Percentiles rank a stretch among this genome's conserved stretches.
Evolutionary conservation across 768 basidiomycete genomes (phyloP).

Genomic region (Galerina marginata): DNA sequence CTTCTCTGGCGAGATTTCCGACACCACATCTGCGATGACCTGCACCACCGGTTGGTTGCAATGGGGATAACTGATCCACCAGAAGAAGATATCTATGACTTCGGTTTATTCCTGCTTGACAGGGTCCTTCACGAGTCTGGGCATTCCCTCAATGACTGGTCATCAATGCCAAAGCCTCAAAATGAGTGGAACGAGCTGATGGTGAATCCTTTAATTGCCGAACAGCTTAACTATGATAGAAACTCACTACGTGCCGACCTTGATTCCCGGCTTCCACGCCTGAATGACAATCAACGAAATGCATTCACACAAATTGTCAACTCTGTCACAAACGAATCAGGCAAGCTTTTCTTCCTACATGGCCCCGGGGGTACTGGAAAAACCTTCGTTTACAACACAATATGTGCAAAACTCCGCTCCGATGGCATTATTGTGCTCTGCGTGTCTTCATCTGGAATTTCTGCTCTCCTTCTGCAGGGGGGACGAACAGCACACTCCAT

Average conservation of each 20-base stretch:
- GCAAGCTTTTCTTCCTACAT: slow-evolving; percentile 42
- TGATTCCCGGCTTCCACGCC: neutral
- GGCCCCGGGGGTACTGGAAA: slow-evolving; percentile 50
- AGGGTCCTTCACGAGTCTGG: slow-evolving; percentile 28
- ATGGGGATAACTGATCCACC: slow-evolving; percentile 23
- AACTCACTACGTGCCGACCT: slow-evolving; percentile 1
- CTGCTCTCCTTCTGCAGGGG: slow-evolving; percentile 38
- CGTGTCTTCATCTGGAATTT: slow-evolving; percentile 54
- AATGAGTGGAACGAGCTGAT: slow-evolving; percentile 29
- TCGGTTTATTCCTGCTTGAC: slow-evolving; percentile 41
- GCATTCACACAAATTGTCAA: slow-evolving; percentile 26
- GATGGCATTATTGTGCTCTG: slow-evolving; percentile 41
- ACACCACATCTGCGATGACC: slow-evolving; percentile 46
- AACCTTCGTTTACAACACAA: slow-evolving; percentile 43
- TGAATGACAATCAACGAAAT: slow-evolving; percentile 33
- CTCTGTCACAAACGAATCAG: slow-evolving; percentile 23
- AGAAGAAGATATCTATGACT: slow-evolving; percentile 41
- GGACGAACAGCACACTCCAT: neutral
- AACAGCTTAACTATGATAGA: slow-evolving; percentile 37
- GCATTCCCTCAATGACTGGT: slow-evolving; percentile 26
- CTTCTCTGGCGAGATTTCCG: slow-evolving; percentile 43
- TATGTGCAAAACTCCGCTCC: slow-evolving; percentile 31
- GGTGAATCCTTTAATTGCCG: slow-evolving; percentile 34
- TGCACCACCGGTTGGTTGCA: slow-evolving; percentile 26
- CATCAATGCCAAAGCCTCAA: slow-evolving; percentile 35